Evolutionary conservation across 495 filamentous ascomycete species (phyloP).

Genomic region (Aspergillus bertholletiae): DNA sequence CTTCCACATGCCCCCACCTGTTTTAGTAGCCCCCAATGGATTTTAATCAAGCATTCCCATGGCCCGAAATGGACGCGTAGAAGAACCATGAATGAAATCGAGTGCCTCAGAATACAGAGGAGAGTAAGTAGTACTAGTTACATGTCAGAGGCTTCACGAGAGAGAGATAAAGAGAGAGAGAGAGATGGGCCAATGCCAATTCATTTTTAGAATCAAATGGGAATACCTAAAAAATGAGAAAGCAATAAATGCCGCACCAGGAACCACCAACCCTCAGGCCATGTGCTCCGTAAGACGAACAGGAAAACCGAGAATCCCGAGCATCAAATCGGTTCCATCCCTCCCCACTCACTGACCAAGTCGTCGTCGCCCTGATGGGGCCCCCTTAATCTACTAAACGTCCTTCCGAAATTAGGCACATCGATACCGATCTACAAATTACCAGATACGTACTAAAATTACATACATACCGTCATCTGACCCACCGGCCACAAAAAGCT

Average conservation of each 20-base stretch:
- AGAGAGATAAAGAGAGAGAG: no score
- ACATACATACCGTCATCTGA: background rate
- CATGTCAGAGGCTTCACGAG: no score
- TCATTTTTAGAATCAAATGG: no score
- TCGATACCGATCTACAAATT: background rate
- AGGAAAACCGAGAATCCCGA: background rate
- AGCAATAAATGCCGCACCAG: background rate
- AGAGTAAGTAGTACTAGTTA: no score
- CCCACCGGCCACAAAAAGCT: background rate
- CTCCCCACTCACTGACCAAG: no score
- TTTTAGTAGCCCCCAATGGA: conserved; percentile 6
- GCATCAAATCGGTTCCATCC: no score
- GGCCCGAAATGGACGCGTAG: no score
- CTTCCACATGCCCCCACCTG: conserved; percentile 14
- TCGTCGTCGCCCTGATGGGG: background rate
- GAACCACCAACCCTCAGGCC: background rate
- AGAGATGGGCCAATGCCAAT: no score
- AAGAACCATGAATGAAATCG: background rate
- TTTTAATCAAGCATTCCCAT: background rate
- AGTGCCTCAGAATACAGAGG: no score
- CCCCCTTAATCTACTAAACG: background rate
- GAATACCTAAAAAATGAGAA: background rate
- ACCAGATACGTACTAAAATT: background rate
- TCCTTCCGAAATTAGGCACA: background rate
- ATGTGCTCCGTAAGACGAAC: no score